Percentiles rank a stretch among this genome's conserved stretches.
Evolutionary conservation across 352 stramenopile species (phyloP).

Genomic region (Phytophthora syringae): DNA sequence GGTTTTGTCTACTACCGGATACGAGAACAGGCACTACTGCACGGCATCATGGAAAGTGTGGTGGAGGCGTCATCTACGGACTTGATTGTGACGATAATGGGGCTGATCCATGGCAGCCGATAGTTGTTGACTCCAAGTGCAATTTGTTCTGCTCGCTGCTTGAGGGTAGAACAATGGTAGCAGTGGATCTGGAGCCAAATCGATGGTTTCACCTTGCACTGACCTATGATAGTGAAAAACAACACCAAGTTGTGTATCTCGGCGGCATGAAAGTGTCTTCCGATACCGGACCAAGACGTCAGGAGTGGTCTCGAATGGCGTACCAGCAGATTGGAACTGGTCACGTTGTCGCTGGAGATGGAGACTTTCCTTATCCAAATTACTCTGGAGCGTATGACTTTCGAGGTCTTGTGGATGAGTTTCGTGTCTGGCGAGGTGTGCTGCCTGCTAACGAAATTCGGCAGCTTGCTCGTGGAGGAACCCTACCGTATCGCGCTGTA

Average conservation of each 20-base stretch:
- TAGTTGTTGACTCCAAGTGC: slow-evolving; percentile 29
- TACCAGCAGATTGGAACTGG: slow-evolving; percentile 40
- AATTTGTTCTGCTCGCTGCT: slow-evolving; percentile 44
- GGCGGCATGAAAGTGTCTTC: slow-evolving; percentile 19
- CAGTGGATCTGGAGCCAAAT: slow-evolving; percentile 16
- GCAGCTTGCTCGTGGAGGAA: slow-evolving; percentile 8
- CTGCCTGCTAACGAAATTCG: slow-evolving; percentile 14
- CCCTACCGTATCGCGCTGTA: slow-evolving; percentile 3
- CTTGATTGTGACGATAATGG: slow-evolving; percentile 9
- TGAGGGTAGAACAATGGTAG: slow-evolving; percentile 25
- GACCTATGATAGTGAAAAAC: slow-evolving; percentile 24
- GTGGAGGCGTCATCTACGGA: slow-evolving; percentile 36
- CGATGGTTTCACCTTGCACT: slow-evolving; percentile 47
- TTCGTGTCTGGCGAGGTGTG: slow-evolving; percentile 38
- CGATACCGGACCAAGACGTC: not conserved
- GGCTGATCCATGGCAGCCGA: slow-evolving; percentile 26
- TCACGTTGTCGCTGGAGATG: slow-evolving; percentile 17
- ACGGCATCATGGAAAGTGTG: slow-evolving; percentile 1
- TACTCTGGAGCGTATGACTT: slow-evolving; percentile 36
- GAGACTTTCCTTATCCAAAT: slow-evolving; percentile 9
- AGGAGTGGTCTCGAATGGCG: slow-evolving; percentile 18
- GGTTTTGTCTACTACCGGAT: slow-evolving; percentile 38
- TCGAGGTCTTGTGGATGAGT: slow-evolving; percentile 41
- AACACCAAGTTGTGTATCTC: slow-evolving; percentile 29
- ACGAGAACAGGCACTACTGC: slow-evolving; percentile 1